Evolutionary conservation across 768 basidiomycete genomes (phyloP).

Genomic region (Trametopsis cervina): DNA sequence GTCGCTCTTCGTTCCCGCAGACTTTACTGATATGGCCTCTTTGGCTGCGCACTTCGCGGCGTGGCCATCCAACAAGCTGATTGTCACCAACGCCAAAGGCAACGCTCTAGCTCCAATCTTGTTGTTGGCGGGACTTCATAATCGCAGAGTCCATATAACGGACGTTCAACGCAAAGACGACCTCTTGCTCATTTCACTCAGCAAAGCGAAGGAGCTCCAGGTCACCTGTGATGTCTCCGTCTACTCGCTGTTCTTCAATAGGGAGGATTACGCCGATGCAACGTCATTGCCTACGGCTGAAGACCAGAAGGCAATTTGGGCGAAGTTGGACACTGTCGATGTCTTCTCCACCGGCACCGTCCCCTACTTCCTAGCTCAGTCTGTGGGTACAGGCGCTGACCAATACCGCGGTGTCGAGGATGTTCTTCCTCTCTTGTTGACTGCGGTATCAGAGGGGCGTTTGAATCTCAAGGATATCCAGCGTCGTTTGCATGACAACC

Average conservation of each 20-base stretch:
- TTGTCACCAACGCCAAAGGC: constrained; percentile 89
- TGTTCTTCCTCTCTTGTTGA: constrained; percentile 78
- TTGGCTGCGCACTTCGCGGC: constrained; percentile 83
- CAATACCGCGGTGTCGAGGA: constrained; percentile 82
- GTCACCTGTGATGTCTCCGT: constrained; percentile 96
- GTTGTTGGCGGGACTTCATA: constrained; percentile 88
- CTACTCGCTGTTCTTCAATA: constrained; percentile 84
- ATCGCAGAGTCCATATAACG: constrained; percentile 82
- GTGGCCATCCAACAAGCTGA: constrained; percentile 90
- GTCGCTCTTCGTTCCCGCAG: constrained; percentile 81
- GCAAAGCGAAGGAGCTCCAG: constrained; percentile 89
- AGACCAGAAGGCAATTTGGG: constrained; percentile 83
- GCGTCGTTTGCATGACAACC: constrained; percentile 84
- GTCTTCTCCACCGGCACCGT: constrained; percentile 85
- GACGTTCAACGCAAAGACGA: constrained; percentile 86
- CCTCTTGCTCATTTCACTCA: constrained; percentile 82
- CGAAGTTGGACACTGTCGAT: constrained; percentile 77
- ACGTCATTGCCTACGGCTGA: constrained; percentile 60
- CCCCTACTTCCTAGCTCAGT: constrained; percentile 68
- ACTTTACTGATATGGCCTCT: constrained; percentile 40
- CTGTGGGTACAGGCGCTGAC: constrained; percentile 52
- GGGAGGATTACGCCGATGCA: constrained; percentile 60
- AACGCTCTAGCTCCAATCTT: constrained; percentile 91
- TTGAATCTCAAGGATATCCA: constrained; percentile 81
- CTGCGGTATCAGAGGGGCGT: constrained; percentile 73